Evolutionary conservation across 495 filamentous ascomycete genomes (phyloP).

Genomic region (Melanomma pulvis-pyrius): DNA sequence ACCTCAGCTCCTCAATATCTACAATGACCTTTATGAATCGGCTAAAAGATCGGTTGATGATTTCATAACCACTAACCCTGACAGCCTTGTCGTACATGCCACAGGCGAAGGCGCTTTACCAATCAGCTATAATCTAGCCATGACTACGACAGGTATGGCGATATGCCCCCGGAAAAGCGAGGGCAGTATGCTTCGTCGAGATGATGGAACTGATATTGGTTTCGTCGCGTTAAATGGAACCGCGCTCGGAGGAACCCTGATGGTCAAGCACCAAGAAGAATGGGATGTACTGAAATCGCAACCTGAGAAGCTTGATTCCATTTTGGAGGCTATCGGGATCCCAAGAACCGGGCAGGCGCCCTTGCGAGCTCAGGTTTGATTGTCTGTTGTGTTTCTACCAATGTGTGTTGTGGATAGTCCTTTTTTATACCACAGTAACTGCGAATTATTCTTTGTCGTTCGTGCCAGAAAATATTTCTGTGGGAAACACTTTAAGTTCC

Average conservation of each 20-base stretch:
- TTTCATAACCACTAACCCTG: constrained; percentile 31
- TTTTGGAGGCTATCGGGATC: constrained; percentile 65
- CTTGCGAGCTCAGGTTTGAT: not conserved
- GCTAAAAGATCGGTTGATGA: constrained; percentile 50
- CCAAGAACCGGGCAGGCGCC: constrained; percentile 36
- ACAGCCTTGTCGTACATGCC: constrained; percentile 27
- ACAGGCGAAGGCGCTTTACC: constrained; percentile 51
- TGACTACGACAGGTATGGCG: constrained; percentile 70
- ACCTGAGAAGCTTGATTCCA: constrained; percentile 53
- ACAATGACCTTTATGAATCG: constrained; percentile 58
- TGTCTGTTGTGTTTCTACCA: too few relatives aligned
- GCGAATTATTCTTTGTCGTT: too few relatives aligned
- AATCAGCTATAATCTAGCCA: constrained; percentile 79
- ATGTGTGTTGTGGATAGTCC: too few relatives aligned
- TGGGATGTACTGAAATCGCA: constrained; percentile 65
- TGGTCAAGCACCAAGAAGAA: constrained; percentile 74
- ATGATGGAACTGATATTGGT: constrained; percentile 54
- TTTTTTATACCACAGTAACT: too few relatives aligned
- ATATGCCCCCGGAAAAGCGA: constrained; percentile 64
- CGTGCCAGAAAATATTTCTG: too few relatives aligned
- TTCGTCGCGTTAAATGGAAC: constrained; percentile 75
- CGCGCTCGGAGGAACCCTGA: constrained; percentile 74
- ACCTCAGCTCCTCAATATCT: constrained; percentile 51
- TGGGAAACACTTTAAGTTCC: too few relatives aligned
- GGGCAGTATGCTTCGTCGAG: constrained; percentile 43